These are phyloP conservation scores for Macroventuria anomochaeta DNA, from an alignment of 2,329 filamentous ascomycete genomes.

Conservation along the genomic window DNA sequence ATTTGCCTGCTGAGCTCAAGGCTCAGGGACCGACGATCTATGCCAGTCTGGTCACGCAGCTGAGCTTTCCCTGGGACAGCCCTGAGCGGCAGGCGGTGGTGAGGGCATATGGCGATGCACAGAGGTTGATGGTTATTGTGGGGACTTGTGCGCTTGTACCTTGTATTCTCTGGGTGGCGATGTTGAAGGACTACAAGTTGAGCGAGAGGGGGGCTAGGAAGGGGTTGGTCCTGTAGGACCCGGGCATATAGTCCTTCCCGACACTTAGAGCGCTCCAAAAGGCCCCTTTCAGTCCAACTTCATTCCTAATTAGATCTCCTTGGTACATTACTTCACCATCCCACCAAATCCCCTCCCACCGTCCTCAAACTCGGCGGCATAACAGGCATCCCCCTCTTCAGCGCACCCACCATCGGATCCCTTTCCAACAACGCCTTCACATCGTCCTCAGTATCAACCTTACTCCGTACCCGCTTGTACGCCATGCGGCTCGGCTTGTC, in stretches of 20 bases:
- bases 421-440: slow-evolving; percentile 28
- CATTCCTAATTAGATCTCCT: not conserved
- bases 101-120: slow-evolving; percentile 40
- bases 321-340: slow-evolving; percentile 28
- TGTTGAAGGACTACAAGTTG: slow-evolving; percentile 30
- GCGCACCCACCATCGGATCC: slow-evolving; percentile 38
- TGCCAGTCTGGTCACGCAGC: slow-evolving; percentile 59
- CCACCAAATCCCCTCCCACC: slow-evolving; percentile 31
- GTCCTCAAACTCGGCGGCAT: slow-evolving; percentile 40
- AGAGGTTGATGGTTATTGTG: slow-evolving; percentile 41
- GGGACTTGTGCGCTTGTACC: slow-evolving; percentile 35
- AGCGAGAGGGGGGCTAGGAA: slow-evolving; percentile 16
- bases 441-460: slow-evolving; percentile 37
- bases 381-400: slow-evolving; percentile 42
- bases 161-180: slow-evolving; percentile 29
- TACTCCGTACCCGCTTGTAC: slow-evolving; percentile 34
- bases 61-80: slow-evolving; percentile 58
- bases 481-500: slow-evolving; percentile 43
- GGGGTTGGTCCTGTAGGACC: slow-evolving; percentile 9
- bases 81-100: slow-evolving; percentile 52
- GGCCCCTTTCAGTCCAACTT: no score
- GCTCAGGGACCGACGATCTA: slow-evolving; percentile 15
- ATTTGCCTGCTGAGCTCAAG: slow-evolving; percentile 25
- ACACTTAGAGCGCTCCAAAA: no score
- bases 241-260: not conserved